These are phyloP conservation scores for Diaporthe sp. DNA, from an alignment of 2,329 filamentous ascomycete genomes.

Conservation along the genomic window DNA sequence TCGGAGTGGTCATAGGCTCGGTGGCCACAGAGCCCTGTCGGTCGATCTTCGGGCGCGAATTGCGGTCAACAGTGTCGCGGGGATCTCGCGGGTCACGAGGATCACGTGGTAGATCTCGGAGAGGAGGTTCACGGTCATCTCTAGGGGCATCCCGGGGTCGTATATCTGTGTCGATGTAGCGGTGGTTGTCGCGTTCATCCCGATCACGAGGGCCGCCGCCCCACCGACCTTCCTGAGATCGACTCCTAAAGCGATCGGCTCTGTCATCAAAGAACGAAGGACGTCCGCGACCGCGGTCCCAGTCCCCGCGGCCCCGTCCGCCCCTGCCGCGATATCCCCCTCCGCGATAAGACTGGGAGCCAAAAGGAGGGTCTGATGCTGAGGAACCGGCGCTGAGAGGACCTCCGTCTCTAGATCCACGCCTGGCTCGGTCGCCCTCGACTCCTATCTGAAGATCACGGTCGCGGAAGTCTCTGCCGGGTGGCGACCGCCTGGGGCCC, in stretches of 20 bases:
- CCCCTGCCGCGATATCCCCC: slow-evolving; percentile 70
- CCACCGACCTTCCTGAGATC: slow-evolving; percentile 76
- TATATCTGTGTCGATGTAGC: slow-evolving; percentile 54
- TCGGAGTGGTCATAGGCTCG: slow-evolving; percentile 57
- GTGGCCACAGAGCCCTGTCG: slow-evolving; percentile 61
- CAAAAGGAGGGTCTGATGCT: slow-evolving; percentile 76
- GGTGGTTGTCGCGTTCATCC: slow-evolving; percentile 57
- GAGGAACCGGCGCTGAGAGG: slow-evolving; percentile 80
- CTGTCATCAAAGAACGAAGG: slow-evolving; percentile 72
- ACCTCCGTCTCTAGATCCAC: slow-evolving; percentile 77
- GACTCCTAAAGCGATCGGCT: slow-evolving; percentile 72
- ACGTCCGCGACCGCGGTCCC: slow-evolving; percentile 63
- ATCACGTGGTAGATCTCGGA: slow-evolving; percentile 60
- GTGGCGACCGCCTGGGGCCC: slow-evolving; percentile 73
- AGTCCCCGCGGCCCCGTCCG: slow-evolving; percentile 60
- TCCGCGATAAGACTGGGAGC: slow-evolving; percentile 66
- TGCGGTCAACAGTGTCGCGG: slow-evolving; percentile 58
- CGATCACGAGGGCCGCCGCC: slow-evolving; percentile 58
- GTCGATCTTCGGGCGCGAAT: slow-evolving; percentile 64
- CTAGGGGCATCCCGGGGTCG: slow-evolving; percentile 54
- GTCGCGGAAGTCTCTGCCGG: slow-evolving; percentile 75
- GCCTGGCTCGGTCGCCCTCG: slow-evolving; percentile 76
- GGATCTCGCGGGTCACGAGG: slow-evolving; percentile 63
- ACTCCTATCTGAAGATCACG: slow-evolving; percentile 71
- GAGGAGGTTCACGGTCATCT: slow-evolving; percentile 66